Evolutionary conservation across 495 filamentous ascomycete genomes (phyloP).

Genomic region (Tuber indicum): DNA sequence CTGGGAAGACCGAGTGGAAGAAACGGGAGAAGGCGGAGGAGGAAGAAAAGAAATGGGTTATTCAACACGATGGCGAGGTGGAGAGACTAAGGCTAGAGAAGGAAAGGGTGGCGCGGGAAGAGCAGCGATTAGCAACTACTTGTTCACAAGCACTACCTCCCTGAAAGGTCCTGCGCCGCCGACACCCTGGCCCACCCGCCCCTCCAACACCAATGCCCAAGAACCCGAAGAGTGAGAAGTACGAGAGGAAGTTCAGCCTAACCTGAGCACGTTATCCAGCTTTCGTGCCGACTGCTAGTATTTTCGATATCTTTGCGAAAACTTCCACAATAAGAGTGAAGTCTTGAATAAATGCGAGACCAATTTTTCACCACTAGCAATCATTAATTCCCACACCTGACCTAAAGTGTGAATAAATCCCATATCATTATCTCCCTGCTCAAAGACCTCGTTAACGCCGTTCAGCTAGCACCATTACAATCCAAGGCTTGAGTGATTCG

Average conservation of each 20-base stretch:
- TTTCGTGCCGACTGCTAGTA: too few relatives aligned
- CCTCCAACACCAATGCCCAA: neutral
- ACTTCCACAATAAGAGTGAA: too few relatives aligned
- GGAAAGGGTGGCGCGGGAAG: too few relatives aligned
- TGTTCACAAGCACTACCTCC: neutral
- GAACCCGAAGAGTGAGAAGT: slow-evolving; percentile 44
- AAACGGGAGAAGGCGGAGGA: slow-evolving; percentile 49
- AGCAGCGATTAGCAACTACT: neutral
- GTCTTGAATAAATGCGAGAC: too few relatives aligned
- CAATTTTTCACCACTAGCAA: too few relatives aligned
- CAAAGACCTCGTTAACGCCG: too few relatives aligned
- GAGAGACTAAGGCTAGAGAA: neutral
- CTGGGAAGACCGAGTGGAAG: slow-evolving; percentile 50
- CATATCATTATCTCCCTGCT: too few relatives aligned
- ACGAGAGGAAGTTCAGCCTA: slow-evolving; percentile 69
- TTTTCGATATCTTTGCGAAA: too few relatives aligned
- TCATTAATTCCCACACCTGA: too few relatives aligned
- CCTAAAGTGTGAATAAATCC: too few relatives aligned
- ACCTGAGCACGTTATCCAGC: slow-evolving; percentile 43
- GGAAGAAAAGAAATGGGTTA: slow-evolving; percentile 42
- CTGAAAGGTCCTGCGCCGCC: neutral
- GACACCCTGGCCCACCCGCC: neutral
- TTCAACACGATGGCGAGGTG: neutral
- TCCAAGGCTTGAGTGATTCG: too few relatives aligned
- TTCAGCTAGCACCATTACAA: too few relatives aligned